Percentiles rank a stretch among this genome's conserved stretches.
Conservation (phyloP, 2,329 filamentous ascomycete species). For the Cercospora sojina region DNA sequence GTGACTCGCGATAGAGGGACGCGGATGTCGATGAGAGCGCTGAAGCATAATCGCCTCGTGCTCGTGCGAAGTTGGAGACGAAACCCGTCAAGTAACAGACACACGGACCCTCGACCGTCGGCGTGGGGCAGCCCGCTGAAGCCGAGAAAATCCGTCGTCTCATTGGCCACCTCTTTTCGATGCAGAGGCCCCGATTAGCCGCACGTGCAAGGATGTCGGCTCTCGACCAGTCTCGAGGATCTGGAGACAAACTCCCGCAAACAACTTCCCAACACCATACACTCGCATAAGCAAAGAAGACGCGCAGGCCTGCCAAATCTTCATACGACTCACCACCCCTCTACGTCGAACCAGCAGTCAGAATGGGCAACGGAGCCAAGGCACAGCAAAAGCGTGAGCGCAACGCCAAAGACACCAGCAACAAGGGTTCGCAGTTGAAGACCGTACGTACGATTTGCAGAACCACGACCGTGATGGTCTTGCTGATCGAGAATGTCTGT, state of each 20-base stretch:
- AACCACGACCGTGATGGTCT: slow-evolving; percentile 6
- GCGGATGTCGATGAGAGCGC: neutral
- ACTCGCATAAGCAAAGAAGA: neutral
- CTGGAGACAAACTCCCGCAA: slow-evolving; percentile 4
- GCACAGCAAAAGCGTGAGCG: slow-evolving; percentile 72
- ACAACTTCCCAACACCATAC: neutral
- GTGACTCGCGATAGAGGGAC: neutral
- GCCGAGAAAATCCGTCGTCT: neutral
- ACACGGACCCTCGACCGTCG: neutral
- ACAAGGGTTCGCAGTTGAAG: slow-evolving; percentile 35
- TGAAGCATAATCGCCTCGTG: neutral
- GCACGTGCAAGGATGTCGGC: slow-evolving; percentile 3
- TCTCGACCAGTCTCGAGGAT: slow-evolving; percentile 8
- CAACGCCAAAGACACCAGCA: slow-evolving; percentile 60
- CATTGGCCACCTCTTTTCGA: neutral
- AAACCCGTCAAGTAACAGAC: neutral
- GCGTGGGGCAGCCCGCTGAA: neutral
- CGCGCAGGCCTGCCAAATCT: neutral
- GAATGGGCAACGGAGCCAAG: slow-evolving; percentile 55
- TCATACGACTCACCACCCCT: neutral
- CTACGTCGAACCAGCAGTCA: neutral
- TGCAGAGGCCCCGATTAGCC: neutral
- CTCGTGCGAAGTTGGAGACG: neutral
- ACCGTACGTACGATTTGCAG: slow-evolving; percentile 15
- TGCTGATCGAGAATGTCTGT: neutral